Base-by-base conservation (phyloP, 140 eudicot species). In the Senecio squalidus region DNA sequence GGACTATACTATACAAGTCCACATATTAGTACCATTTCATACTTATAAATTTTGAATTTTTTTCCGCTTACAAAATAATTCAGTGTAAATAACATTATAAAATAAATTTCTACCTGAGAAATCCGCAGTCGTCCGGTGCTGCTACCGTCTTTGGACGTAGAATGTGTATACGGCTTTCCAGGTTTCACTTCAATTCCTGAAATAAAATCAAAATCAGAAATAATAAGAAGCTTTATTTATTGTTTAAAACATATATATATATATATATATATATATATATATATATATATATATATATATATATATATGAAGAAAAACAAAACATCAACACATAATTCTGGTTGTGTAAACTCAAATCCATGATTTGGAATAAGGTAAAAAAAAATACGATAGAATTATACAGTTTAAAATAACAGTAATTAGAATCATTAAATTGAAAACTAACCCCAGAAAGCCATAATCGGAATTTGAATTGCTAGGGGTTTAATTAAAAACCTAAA, bases 371-470 rank as follows among this genome's bases (percentile, higher is more conserved):
- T 31, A 31, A 31, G 39, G 9, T 31, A 31, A 31, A 6, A 2
- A 31, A 6, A 1, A 0, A 2, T 31, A 31, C 1, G 11, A 31
- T 1, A 34, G 1, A 0, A 33, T 31, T 5, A 31, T 31, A n/a
- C n/a, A n/a, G n/a, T n/a, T n/a, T n/a, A n/a, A n/a, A n/a, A n/a
- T n/a, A n/a, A n/a, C n/a, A n/a, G n/a, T 26, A 55, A 5, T 3
- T 8, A 14, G 51, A 14, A 40, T 6, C n/a, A 66, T 10, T 56
- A 18, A 25, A 34, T 28, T 31, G n/a, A 71, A 48, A 55, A 26
- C 79, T 74, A 3, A 83, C 95, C 95, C 95, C 93, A 87, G 70
- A 87, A 87, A 68, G 89, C 79, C 84, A 78, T 78, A 38, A 64
- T 31, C 58, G 22, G 31, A 51, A 50, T 25, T 11, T 61, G 69